Evolutionary conservation across 768 basidiomycete species (phyloP), one percentile per base, ranked within the genome.

Genomic region (Lactarius deliciosus): DNA sequence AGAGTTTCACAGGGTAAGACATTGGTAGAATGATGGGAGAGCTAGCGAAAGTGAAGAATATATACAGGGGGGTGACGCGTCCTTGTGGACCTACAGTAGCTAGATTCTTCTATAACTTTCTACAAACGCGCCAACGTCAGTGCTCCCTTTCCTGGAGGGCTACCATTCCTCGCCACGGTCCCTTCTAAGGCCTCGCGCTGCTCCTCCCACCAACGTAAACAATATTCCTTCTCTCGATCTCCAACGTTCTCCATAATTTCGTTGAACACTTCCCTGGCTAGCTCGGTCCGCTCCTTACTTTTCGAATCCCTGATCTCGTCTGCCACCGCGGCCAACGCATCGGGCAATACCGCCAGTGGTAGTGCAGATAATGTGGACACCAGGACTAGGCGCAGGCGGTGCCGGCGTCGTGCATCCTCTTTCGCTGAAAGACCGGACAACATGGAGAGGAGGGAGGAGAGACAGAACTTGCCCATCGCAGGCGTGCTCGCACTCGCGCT

Each of bases 121-220:
- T 68, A 68, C 57, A 68, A 56, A 25, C 66, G 62, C 25, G 47
- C 41, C 25, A 20, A 41, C 9, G 18, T 57, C 34, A 32, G 38
- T 28, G 38, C 47, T 18, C 61, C 54, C 38, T 50, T 57, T 9
- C 45, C 60, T 20, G 18, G 16, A 3, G 30, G 18, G 16, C 30
- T 32, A 30, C 30, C 54, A 20, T 9, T 56, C 32, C 25, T 41
- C 30, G 34, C 25, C 8, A 20, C 4, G 4, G 2, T 34, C 30
- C 43, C 62, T 40, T 45, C 62, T 8, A 68, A 60, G 1, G 5
- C 25, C 25, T 68, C 53, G n/a, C 57, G 47, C 58, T 59, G 34
- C 40, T 82, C 80, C 73, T 85, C 82, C 91, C 91, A 93, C 91
- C 91, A 93, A 55, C 76, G 78, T 76, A 92, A 82, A 50, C 77